Evolutionary conservation across 805 yeast genomes (phyloP).

Genomic region (Nakazawaea populi): DNA sequence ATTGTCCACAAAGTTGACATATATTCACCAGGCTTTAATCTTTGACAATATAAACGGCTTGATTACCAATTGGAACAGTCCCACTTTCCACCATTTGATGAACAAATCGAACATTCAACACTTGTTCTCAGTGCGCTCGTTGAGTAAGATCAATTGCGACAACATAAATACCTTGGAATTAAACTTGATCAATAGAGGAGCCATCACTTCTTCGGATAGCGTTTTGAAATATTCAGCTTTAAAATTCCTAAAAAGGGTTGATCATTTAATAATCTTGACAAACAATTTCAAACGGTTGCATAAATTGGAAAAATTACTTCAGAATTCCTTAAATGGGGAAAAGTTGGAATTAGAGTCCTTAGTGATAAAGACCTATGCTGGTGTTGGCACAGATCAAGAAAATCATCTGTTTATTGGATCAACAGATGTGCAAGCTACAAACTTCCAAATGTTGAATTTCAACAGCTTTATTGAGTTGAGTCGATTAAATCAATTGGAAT

Average conservation of each 20-base stretch:
- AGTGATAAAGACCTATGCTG: constrained; percentile 4
- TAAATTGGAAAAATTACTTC: background rate
- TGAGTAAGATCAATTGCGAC: background rate
- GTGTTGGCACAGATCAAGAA: background rate
- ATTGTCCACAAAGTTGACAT: background rate
- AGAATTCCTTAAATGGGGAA: background rate
- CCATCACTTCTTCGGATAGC: background rate
- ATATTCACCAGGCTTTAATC: background rate
- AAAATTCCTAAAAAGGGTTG: background rate
- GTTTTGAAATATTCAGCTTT: background rate
- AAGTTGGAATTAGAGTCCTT: background rate
- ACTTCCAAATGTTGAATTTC: constrained; percentile 2
- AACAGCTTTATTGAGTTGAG: background rate
- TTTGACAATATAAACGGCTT: background rate
- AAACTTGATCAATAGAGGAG: background rate
- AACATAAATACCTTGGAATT: constrained; percentile 1
- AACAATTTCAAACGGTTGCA: background rate
- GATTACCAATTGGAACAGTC: background rate
- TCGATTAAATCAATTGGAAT: background rate
- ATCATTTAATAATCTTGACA: background rate
- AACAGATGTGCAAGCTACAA: background rate
- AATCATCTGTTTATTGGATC: background rate
- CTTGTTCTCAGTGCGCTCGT: background rate
- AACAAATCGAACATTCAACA: background rate
- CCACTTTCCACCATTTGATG: background rate